Base-by-base conservation (phyloP, 192 early-diverging fungal species). In the Oehlia diaphana region DNA sequence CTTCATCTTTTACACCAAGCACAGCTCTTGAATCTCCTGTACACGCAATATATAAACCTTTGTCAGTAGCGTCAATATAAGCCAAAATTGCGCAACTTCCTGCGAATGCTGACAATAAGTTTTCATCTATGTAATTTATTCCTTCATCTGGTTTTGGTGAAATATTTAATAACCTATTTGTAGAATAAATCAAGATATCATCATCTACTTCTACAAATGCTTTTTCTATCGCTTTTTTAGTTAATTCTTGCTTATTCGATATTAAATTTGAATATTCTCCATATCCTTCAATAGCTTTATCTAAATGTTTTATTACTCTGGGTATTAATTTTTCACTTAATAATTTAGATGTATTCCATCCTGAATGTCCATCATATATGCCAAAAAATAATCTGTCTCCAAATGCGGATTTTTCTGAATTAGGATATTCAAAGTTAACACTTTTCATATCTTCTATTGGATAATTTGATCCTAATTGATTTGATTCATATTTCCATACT, bases 21-120 rank as follows among this genome's bases (percentile, higher is more conserved):
- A 89, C 84, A 5, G 88, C 88, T 28, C 89, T 83, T 37, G 85
- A 87, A 69, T 90, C 89, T 26, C 89, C 89, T 0, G 85, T 86
- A 62, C 85, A 88, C 19, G 89, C 89, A 26, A 87, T 78, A 77
- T 87, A 90, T 16, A 90, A 76, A 72, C 87, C 83, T 70, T 82
- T 82, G 14, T 80, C 75, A 26, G 81, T 80, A 10, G 80, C 76
- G 39, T 90, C 87, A 12, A 90, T 47, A 80, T 90, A 90, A 7
- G 87, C 87, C 68, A 88, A 66, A 71, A 88, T 77, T 37, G 88
- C 88, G 71, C 89, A 90, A 2, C 88, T 89, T n/a, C 89, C 89
- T 28, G 81, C 78, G 70, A 76, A 83, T 73, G 82, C 86, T 35
- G 78, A 85, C 78, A 86, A 82, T 65, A 82, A 77, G 75, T 62